Evolutionary conservation across 805 yeast species (phyloP).

Genomic region (Brettanomyces anomalus): DNA sequence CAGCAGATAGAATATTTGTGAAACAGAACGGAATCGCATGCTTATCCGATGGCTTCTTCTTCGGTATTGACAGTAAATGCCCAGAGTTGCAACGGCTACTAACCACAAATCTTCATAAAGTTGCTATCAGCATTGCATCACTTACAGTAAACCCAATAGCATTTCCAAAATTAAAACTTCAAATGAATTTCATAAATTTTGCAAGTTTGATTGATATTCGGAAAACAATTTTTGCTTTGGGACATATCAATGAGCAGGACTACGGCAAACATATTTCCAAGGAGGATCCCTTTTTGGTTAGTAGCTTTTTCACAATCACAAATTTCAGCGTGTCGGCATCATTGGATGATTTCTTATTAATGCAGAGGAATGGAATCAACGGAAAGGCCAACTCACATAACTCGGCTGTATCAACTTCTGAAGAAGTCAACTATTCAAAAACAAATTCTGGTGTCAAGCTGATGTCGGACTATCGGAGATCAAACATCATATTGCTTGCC

Average conservation of each 20-base stretch:
- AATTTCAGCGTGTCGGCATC: slow-evolving; percentile 10
- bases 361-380: neutral
- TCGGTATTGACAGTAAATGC: slow-evolving; percentile 5
- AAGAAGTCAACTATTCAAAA: neutral
- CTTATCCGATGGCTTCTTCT: slow-evolving; percentile 5
- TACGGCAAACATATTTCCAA: slow-evolving; percentile 6
- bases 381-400: neutral
- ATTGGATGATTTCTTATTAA: slow-evolving; percentile 10
- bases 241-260: slow-evolving; percentile 6
- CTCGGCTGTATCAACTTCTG: neutral
- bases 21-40: neutral
- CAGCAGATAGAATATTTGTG: neutral
- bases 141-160: slow-evolving; percentile 1
- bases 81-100: neutral
- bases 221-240: slow-evolving; percentile 3
- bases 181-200: slow-evolving; percentile 10
- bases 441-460: neutral
- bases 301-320: slow-evolving; percentile 14
- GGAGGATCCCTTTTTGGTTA: slow-evolving; percentile 14
- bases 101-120: slow-evolving; percentile 4
- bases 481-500: neutral
- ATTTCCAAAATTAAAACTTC: slow-evolving; percentile 3
- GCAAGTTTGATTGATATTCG: slow-evolving; percentile 8
- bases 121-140: slow-evolving; percentile 8
- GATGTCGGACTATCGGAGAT: neutral